A percentile compares a stretch with the other conserved stretches of the same genome.
phyloP scores from a whole-genome alignment of 139 green algal genomes.

The Diplosphaera chodatii region DNA sequence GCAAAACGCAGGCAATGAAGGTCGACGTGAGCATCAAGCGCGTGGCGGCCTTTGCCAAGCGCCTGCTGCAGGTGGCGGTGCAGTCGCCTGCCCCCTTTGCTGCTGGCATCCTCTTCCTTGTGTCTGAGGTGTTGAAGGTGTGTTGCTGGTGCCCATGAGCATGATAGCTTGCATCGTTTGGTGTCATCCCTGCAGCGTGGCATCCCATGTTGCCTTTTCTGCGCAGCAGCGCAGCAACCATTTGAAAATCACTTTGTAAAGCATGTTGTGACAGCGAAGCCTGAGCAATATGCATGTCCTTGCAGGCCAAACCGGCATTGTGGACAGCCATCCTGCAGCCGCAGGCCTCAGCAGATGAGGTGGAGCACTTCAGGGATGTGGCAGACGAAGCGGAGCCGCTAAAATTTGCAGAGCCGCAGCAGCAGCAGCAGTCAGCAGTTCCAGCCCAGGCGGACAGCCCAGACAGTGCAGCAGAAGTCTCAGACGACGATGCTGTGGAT shows the following conservation, averaged over 20 bases:
- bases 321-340: slow-evolving; percentile 76
- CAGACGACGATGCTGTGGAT: slow-evolving; percentile 7
- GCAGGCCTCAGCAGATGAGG: slow-evolving; percentile 59
- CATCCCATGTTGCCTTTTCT: too few species aligned
- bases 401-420: too few species aligned
- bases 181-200: too few species aligned
- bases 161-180: too few species aligned
- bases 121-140: slow-evolving; percentile 66
- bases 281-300: too few species aligned
- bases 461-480: not conserved
- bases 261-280: too few species aligned
- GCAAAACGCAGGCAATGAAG: slow-evolving; percentile 52
- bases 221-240: too few species aligned
- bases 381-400: too few species aligned
- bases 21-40: slow-evolving; percentile 64
- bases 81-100: slow-evolving; percentile 66
- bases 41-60: slow-evolving; percentile 82
- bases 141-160: too few species aligned
- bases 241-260: too few species aligned
- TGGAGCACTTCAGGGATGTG: slow-evolving; percentile 62
- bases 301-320: slow-evolving; percentile 49
- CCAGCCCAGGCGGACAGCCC: not conserved
- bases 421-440: not conserved
- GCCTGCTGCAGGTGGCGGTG: slow-evolving; percentile 80
- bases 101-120: slow-evolving; percentile 79